Base-by-base conservation (phyloP, 129 eudicot species). In the Rutidosis leptorrhynchoides region DNA sequence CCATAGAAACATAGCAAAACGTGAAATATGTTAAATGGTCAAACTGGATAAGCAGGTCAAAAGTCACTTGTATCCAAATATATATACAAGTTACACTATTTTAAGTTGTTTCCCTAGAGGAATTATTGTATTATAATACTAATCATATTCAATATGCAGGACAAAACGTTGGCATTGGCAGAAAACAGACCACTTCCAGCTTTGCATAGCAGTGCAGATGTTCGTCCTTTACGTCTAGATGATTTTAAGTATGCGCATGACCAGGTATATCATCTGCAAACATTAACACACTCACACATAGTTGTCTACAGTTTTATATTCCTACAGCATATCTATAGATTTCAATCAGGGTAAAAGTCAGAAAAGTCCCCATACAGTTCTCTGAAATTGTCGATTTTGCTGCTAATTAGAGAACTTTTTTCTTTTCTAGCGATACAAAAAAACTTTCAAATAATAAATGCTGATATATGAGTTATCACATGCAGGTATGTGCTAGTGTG, bases 161-260 rank as follows among this genome's bases (percentile, higher is more conserved):
- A 92, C 51, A 83, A 82, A 82, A 83, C 89, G 27, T 72, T 80
- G 84, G 98, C 98, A 49, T 37, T 80, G 69, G 74, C 84, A 26
- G 98, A 92, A 73, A 85, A 80, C 52, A 83, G 77, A 62, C 82
- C 87, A 23, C 57, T 61, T 40, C 98, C 96, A 68, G 81, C 83
- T 37, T 75, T 92, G 70, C 84, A 78, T 59, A 80, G 80, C 82
- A 86, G 96, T 65, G 81, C 80, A 10, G 98, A 88, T 59, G 77
- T 88, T 60, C 96, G 98, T 16, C 80, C 95, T 33, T 27, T 92
- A 65, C 85, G 59, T 76, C 82, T 82, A 79, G 94, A 84, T 16
- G 98, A 92, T 77, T 88, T 92, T 52, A 88, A 80, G 68, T 83
- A 70, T 72, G 98, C 98, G 11, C 98, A 92, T 63, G 96, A 92